phyloP scores from a whole-genome alignment of 2,329 filamentous ascomycete genomes.

The Aspergillus aculeatinus region DNA sequence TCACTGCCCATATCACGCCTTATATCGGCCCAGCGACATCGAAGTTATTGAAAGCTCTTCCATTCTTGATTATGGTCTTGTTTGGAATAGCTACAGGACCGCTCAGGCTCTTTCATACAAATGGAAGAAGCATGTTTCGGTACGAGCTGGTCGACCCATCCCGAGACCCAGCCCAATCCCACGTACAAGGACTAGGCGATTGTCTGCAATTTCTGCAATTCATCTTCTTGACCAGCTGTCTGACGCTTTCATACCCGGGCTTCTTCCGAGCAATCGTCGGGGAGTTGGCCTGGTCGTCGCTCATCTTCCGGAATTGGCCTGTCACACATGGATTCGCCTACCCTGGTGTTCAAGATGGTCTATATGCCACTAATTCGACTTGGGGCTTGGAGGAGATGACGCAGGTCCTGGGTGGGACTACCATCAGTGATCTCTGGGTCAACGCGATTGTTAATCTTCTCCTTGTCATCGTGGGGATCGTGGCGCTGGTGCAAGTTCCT shows the following conservation, averaged over 20 bases:
- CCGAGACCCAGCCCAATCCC: conserved; percentile 6
- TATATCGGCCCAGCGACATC: conserved; percentile 10
- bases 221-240: conserved; percentile 13
- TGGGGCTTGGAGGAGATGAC: conserved; percentile 18
- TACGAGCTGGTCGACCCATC: conserved; percentile 8
- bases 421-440: conserved; percentile 13
- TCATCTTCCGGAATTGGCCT: conserved; percentile 14
- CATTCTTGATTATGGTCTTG: conserved; percentile 11
- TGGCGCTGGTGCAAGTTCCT: conserved; percentile 1
- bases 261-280: conserved; percentile 14
- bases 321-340: conserved; percentile 16
- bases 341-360: conserved; percentile 12
- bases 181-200: conserved; percentile 7
- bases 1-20: conserved; percentile 12
- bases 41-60: neutral
- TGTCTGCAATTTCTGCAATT: conserved; percentile 18
- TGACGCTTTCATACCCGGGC: conserved; percentile 15
- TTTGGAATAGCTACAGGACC: conserved; percentile 2
- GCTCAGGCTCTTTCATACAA: neutral
- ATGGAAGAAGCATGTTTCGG: conserved; percentile 10
- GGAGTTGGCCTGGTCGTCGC: conserved; percentile 18
- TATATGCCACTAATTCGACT: conserved; percentile 14
- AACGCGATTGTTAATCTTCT: conserved; percentile 15
- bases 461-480: conserved; percentile 3
- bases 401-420: conserved; percentile 14